Conservation (phyloP, 164 flowering plant species). For the Houttuynia cordata region DNA sequence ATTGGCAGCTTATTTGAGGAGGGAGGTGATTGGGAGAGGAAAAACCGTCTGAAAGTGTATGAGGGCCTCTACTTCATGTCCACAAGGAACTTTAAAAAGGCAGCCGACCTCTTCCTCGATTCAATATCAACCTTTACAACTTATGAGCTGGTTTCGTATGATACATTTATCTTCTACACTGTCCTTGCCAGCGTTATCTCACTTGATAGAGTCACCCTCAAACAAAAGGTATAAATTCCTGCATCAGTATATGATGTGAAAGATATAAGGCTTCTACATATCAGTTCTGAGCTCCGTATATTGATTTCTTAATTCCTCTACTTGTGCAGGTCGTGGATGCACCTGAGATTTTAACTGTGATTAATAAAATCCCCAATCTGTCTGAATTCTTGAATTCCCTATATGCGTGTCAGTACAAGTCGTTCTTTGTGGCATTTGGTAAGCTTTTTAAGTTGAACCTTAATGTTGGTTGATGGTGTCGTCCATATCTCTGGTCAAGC, state of each 20-base stretch:
- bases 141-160: slow-evolving; percentile 87
- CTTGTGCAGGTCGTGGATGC: slow-evolving; percentile 88
- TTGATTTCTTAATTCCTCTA: neutral
- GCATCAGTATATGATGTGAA: neutral
- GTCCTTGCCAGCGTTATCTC: slow-evolving; percentile 87
- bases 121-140: slow-evolving; percentile 98
- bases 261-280: slow-evolving; percentile 1
- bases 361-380: slow-evolving; percentile 75
- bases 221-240: slow-evolving; percentile 61
- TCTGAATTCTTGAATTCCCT: slow-evolving; percentile 82
- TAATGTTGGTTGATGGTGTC: neutral
- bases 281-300: neutral
- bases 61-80: slow-evolving; percentile 96
- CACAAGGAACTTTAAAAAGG: slow-evolving; percentile 83
- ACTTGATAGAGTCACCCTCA: slow-evolving; percentile 85
- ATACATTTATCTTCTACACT: slow-evolving; percentile 87
- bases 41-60: slow-evolving; percentile 91
- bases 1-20: slow-evolving; percentile 81
- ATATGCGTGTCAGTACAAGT: slow-evolving; percentile 84
- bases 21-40: slow-evolving; percentile 99
- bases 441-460: slow-evolving; percentile 10
- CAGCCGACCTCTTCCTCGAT: slow-evolving; percentile 74
- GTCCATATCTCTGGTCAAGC: neutral
- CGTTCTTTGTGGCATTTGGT: slow-evolving; percentile 93
- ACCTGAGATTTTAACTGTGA: slow-evolving; percentile 91